Conservation (phyloP, 1,139 yeast species). For the Suhomyces choctaworum region DNA sequence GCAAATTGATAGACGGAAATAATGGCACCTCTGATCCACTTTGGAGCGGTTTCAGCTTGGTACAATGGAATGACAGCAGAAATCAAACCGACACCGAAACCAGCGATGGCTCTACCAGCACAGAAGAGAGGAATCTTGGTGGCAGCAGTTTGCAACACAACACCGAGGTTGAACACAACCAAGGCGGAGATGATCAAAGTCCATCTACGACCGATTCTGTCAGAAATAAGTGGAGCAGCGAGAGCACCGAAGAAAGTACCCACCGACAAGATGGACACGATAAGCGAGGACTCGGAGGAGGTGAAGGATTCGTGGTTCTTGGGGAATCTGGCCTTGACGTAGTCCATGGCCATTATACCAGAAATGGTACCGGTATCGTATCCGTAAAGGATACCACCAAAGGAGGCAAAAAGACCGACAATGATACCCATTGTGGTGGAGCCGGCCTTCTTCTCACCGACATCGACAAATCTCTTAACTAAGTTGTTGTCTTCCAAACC, state of each 20-base stretch:
- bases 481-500: conserved; percentile 40
- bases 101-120: conserved; percentile 56
- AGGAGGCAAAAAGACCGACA: conserved; percentile 53
- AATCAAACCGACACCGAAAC: conserved; percentile 66
- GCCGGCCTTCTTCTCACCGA: conserved; percentile 49
- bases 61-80: conserved; percentile 65
- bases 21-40: conserved; percentile 67
- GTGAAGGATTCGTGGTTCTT: conserved; percentile 34
- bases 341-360: conserved; percentile 73
- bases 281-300: conserved; percentile 56
- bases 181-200: conserved; percentile 53
- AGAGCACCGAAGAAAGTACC: conserved; percentile 74
- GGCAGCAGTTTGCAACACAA: conserved; percentile 60
- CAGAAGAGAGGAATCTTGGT: conserved; percentile 45
- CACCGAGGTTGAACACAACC: conserved; percentile 58
- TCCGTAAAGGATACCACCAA: conserved; percentile 71
- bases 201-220: conserved; percentile 60
- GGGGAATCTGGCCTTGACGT: conserved; percentile 56
- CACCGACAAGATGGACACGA: conserved; percentile 67
- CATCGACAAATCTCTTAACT: conserved; percentile 33
- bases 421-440: conserved; percentile 50
- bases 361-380: conserved; percentile 81
- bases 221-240: conserved; percentile 55
- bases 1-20: conserved; percentile 67
- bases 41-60: conserved; percentile 68